phyloP scores from a whole-genome alignment of 441 rosid genomes.

The Jatropha podagrica region DNA sequence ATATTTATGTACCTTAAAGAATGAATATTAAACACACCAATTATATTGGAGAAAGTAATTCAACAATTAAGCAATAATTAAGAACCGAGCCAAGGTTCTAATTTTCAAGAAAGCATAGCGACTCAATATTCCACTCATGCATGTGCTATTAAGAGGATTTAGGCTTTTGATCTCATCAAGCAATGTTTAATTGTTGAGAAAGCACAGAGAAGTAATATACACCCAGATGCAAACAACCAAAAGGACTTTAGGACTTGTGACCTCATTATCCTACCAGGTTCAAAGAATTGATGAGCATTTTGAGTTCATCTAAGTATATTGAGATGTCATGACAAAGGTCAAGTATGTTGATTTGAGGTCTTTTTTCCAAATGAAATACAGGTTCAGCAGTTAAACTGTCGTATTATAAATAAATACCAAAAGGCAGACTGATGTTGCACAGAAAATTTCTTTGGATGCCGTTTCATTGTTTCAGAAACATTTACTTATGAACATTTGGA shows the following conservation, averaged over 20 bases:
- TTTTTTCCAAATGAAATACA: not conserved
- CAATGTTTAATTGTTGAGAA: too few relatives aligned
- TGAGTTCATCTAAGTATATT: not conserved
- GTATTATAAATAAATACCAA: not conserved
- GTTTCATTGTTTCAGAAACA: too few relatives aligned
- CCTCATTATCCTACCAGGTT: not conserved
- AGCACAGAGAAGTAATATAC: too few relatives aligned
- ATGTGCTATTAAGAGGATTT: not conserved
- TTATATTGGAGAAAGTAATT: not conserved
- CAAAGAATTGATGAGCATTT: not conserved
- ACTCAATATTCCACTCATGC: not conserved
- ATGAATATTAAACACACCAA: not conserved
- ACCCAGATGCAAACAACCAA: not conserved
- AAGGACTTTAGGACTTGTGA: not conserved
- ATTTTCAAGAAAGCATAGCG: not conserved
- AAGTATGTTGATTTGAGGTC: slow-evolving; percentile 5
- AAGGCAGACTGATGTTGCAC: too few relatives aligned
- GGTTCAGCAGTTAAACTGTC: not conserved
- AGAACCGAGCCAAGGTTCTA: not conserved
- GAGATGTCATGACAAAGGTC: not conserved
- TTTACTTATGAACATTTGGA: too few relatives aligned
- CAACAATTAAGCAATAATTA: not conserved
- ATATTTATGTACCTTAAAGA: not conserved
- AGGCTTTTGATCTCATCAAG: too few relatives aligned
- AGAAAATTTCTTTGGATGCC: too few relatives aligned